Base-by-base conservation (phyloP, 148 eudicot species). In the Rhododendron vialii region DNA sequence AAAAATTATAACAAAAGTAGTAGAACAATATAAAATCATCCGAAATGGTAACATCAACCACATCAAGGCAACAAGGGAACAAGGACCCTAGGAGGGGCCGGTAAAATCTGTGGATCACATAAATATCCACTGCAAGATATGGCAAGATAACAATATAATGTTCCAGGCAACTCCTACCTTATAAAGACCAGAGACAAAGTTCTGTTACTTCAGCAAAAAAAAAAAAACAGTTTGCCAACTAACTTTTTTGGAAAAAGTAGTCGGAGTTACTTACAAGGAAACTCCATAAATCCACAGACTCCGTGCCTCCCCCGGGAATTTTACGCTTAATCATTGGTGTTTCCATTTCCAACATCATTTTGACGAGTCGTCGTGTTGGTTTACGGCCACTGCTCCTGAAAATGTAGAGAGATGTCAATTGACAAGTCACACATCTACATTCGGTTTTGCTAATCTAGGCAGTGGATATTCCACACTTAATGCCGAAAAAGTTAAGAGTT, bases 361-460 rank as follows among this genome's bases (percentile, higher is more conserved):
- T 55, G 53, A 92, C 88, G 83, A 95, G 91, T 86, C 89, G 93
- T 85, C 92, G 92, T 81, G 92, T 90, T 36, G 96, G 89, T 86
- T 91, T 96, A 85, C 88, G 81, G 15, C 85, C 78, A 59, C 53
- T 71, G 87, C 86, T 85, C 88, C 98, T 96, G 93, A 63, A 83
- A 88, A 87, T 11, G 47, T 26, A 80, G 67, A 82, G 50, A 87
- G 3, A 74, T 18, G 81, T 77, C 81, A 76, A 67, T 48, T 71
- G 43, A 84, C 59, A 28, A 77, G 85, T n/a, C 78, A 61, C 38
- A 82, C 15, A 28, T 75, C 33, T 41, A 57, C 2, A 67, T 4
- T 55, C 20, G 61, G 61, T 55, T 55, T 55, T 55, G 61, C 61
- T 15, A 15, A 55, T 55, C 20, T 4, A 17, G 59, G 61, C 22